Evolutionary conservation across 139 green algal species (phyloP).

Genomic region (Volvox africanus): DNA sequence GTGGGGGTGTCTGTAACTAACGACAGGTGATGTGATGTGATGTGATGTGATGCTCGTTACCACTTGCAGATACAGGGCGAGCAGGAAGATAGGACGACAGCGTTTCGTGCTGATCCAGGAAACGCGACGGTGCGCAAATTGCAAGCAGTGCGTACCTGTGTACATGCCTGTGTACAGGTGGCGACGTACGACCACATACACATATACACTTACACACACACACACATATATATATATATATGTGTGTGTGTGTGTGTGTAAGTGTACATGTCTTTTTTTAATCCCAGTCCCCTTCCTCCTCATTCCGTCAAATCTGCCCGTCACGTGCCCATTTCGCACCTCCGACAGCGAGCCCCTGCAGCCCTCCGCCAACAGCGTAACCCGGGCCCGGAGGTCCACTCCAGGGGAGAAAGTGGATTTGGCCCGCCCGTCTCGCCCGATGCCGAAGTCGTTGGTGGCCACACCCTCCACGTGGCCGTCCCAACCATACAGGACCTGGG

Average conservation of each 20-base stretch:
- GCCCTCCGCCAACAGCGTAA: constrained; percentile 94
- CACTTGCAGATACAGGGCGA: too few species aligned
- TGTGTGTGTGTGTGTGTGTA: too few species aligned
- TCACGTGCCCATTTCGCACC: constrained; percentile 58
- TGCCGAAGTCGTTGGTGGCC: constrained; percentile 84
- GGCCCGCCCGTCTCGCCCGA: constrained; percentile 78
- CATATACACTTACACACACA: not conserved
- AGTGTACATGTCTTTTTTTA: too few species aligned
- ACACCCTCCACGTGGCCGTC: constrained; percentile 80
- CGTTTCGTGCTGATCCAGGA: too few species aligned
- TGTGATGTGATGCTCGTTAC: too few species aligned
- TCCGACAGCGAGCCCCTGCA: constrained; percentile 90
- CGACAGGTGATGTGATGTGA: not conserved
- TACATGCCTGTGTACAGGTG: not conserved
- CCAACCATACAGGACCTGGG: constrained; percentile 64
- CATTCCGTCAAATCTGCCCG: too few species aligned
- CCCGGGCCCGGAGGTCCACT: constrained; percentile 81
- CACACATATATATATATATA: not conserved
- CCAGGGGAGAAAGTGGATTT: constrained; percentile 78
- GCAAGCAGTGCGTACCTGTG: not conserved
- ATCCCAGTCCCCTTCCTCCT: too few species aligned
- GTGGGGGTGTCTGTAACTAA: not conserved
- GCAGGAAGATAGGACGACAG: too few species aligned
- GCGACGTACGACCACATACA: not conserved
- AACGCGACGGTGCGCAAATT: too few species aligned